These are phyloP conservation scores for Lactifluus piperatus DNA, from an alignment of 768 basidiomycete species.

Conservation along the genomic window DNA sequence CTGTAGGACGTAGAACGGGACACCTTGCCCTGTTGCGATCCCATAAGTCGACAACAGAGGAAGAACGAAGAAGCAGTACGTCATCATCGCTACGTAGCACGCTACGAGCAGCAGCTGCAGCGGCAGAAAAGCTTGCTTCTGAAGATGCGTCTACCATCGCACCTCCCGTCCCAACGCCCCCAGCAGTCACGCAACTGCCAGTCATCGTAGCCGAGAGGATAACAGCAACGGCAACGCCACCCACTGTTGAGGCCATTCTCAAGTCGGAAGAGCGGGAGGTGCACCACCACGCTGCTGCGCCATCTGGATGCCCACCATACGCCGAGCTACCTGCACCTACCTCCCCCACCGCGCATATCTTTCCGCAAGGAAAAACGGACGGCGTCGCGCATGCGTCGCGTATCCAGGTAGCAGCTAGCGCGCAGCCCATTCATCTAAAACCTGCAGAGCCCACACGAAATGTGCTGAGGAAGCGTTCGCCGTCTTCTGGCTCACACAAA, in stretches of 20 bases:
- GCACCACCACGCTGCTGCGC: background rate
- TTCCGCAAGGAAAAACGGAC: background rate
- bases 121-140: slow-evolving; percentile 3
- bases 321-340: background rate
- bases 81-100: slow-evolving; percentile 11
- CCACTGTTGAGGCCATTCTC: background rate
- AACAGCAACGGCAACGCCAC: background rate
- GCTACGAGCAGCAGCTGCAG: slow-evolving; percentile 5
- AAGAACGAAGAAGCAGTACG: slow-evolving; percentile 5
- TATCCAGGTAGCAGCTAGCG: background rate
- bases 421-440: background rate
- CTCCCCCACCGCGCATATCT: background rate
- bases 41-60: background rate
- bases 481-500: background rate
- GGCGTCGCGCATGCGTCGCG: background rate
- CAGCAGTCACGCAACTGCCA: background rate
- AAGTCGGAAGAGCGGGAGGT: background rate
- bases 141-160: background rate
- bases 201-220: background rate
- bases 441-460: background rate
- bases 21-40: slow-evolving; percentile 2
- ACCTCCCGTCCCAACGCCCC: background rate
- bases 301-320: background rate
- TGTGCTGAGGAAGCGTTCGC: background rate
- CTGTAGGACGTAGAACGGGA: slow-evolving; percentile 10